Conservation (phyloP, 371 early-diverging fungal species). For the Saksenaea oblongispora region DNA sequence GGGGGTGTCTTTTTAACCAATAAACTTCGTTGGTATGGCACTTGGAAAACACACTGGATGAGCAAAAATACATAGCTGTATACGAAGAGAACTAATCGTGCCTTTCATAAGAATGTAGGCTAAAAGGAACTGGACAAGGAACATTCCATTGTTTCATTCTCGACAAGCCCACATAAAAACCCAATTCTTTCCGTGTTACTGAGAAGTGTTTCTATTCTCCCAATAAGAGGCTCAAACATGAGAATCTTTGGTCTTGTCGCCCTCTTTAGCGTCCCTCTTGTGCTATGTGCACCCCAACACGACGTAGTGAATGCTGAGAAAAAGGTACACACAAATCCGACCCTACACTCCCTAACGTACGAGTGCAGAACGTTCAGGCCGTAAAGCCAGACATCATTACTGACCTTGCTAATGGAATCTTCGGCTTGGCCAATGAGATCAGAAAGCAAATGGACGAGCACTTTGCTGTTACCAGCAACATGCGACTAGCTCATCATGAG, state of each 20-base stretch:
- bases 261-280: not conserved
- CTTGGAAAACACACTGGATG: not conserved
- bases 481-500: not conserved
- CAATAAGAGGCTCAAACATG: not conserved
- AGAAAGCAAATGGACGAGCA: not conserved
- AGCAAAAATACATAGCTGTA: not conserved
- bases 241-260: not conserved
- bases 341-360: not conserved
- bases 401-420: not conserved
- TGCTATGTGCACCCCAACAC: not conserved
- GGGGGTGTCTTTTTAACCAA: not conserved
- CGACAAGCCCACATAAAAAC: not conserved
- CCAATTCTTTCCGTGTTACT: not conserved
- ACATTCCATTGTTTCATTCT: slow-evolving; percentile 2
- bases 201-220: not conserved
- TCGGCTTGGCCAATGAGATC: not conserved
- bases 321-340: not conserved
- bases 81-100: not conserved
- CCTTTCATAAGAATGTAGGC: not conserved
- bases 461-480: not conserved
- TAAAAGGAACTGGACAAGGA: not conserved
- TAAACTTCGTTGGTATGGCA: not conserved
- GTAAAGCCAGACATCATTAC: not conserved
- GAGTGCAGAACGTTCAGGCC: not conserved
- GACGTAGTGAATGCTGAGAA: not conserved